Conservation (phyloP, 140 eudicot species). For the Anethum foeniculum region DNA sequence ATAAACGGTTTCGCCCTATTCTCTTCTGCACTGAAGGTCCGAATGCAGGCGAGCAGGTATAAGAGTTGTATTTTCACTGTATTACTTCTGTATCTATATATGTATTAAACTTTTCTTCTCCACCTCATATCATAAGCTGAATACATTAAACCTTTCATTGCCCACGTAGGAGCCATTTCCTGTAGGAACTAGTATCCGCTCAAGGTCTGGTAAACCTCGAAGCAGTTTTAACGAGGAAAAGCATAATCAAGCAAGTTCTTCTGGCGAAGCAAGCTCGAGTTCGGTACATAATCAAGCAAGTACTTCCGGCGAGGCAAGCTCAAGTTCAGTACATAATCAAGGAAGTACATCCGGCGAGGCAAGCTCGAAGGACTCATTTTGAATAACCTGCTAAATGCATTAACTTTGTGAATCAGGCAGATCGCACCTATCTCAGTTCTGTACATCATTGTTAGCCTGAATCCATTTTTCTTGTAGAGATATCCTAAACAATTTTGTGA, state of each 20-base stretch:
- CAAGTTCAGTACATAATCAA: slow-evolving; percentile 4
- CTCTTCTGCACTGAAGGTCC: slow-evolving; percentile 58
- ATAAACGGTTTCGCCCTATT: slow-evolving; percentile 56
- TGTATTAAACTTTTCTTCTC: background rate
- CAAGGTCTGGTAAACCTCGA: slow-evolving; percentile 32
- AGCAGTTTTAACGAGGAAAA: slow-evolving; percentile 19
- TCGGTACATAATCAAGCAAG: slow-evolving; percentile 16
- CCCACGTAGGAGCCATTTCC: slow-evolving; percentile 51
- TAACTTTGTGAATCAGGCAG: background rate
- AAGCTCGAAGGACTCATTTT: background rate
- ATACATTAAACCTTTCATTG: background rate
- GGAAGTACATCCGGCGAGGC: slow-evolving; percentile 11
- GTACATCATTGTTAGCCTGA: slow-evolving; percentile 8
- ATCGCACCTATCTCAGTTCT: slow-evolving; percentile 1
- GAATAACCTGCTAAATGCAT: background rate
- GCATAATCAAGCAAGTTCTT: slow-evolving; percentile 17
- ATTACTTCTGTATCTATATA: background rate
- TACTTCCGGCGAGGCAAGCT: slow-evolving; percentile 7
- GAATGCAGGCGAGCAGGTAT: slow-evolving; percentile 66
- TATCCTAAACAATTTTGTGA: background rate
- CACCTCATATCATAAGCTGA: background rate
- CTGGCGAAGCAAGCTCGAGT: slow-evolving; percentile 3
- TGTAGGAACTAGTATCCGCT: slow-evolving; percentile 27
- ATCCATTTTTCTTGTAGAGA: slow-evolving; percentile 5
- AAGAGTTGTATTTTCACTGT: background rate